A percentile compares a stretch with the other conserved stretches of the same genome.
Conservation (phyloP, 164 flowering plant genomes). For the Chimonanthus salicifolius region DNA sequence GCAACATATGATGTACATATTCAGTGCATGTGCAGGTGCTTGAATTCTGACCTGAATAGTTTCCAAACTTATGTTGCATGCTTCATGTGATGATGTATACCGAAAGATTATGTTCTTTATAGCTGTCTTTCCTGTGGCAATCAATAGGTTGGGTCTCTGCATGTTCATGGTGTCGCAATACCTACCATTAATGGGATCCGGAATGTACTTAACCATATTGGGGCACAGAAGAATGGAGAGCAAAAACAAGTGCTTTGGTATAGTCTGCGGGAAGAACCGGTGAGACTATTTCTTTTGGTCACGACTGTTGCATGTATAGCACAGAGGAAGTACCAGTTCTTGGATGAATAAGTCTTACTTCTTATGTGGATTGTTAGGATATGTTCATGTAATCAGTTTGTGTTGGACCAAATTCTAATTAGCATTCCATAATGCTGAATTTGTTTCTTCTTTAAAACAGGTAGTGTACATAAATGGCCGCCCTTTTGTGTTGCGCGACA, state of each 20-base stretch:
- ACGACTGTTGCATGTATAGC: no score
- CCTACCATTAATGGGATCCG: conserved; percentile 77
- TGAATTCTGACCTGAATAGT: no score
- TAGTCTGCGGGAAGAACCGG: conserved; percentile 93
- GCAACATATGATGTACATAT: no score
- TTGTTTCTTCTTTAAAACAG: conserved; percentile 27
- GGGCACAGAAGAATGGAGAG: conserved; percentile 59
- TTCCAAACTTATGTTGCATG: no score
- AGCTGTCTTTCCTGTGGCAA: not conserved
- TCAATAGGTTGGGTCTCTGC: conserved; percentile 63
- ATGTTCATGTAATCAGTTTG: no score
- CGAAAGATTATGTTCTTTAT: no score
- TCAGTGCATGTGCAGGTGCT: no score
- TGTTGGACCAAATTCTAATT: not conserved
- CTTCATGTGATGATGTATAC: no score
- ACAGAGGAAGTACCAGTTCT: no score
- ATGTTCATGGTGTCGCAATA: conserved; percentile 93
- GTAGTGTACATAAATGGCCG: conserved; percentile 93
- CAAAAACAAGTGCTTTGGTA: conserved; percentile 70
- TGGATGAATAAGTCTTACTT: not conserved
- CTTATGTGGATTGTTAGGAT: no score
- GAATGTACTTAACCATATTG: conserved; percentile 83
- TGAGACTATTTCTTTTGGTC: conserved; percentile 15
- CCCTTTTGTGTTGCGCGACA: conserved; percentile 96
- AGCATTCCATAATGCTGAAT: not conserved